Evolutionary conservation across 2,329 filamentous ascomycete genomes (phyloP).

Genomic region (Dactylellina leptospora): DNA sequence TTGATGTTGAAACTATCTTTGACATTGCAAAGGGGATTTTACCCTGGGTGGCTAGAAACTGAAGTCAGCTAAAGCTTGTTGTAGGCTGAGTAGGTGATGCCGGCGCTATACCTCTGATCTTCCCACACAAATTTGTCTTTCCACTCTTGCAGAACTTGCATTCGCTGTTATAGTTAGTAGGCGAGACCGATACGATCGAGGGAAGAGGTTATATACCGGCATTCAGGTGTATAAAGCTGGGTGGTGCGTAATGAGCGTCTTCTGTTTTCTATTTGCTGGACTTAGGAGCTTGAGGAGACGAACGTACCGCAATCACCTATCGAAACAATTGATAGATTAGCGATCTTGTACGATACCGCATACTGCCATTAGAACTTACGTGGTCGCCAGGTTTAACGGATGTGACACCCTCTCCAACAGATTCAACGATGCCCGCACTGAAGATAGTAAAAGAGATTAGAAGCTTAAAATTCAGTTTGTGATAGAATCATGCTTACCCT

Average conservation of each 20-base stretch:
- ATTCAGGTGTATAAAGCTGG: constrained; percentile 49
- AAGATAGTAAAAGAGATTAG: not conserved
- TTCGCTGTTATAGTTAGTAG: constrained; percentile 71
- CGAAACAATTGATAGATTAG: not conserved
- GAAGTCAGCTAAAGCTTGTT: not conserved
- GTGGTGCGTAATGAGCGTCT: not conserved
- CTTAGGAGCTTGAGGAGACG: not conserved
- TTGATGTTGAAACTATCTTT: not conserved
- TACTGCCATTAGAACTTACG: constrained; percentile 63
- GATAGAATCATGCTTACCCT: constrained; percentile 59
- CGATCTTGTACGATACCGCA: not conserved
- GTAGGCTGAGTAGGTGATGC: not conserved
- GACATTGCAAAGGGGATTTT: constrained; percentile 59
- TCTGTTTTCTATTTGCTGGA: not conserved
- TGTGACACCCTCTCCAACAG: constrained; percentile 91
- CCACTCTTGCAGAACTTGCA: constrained; percentile 99
- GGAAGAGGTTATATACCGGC: not conserved
- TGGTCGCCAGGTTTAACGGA: constrained; percentile 93
- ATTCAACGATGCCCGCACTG: constrained; percentile 87
- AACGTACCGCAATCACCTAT: constrained; percentile 49
- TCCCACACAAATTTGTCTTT: constrained; percentile 94
- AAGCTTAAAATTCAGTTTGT: not conserved
- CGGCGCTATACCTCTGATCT: constrained; percentile 77
- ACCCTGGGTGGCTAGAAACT: constrained; percentile 77
- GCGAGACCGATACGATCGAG: not conserved